A percentile compares a stretch with the other conserved stretches of the same genome.
Conservation (phyloP, 257 asterid species). For the Verbena officinalis region DNA sequence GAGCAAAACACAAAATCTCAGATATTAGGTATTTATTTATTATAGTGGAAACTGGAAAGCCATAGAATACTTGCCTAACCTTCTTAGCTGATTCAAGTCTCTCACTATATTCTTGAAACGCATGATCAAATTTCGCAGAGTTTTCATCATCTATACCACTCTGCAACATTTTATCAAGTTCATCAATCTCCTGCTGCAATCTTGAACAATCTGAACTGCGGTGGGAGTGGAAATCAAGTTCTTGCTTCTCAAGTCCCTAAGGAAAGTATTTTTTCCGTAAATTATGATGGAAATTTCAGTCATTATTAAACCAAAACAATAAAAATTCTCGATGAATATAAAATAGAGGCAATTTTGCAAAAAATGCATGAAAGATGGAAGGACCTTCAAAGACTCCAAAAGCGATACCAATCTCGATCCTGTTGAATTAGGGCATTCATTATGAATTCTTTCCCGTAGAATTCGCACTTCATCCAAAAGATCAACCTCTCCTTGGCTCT, state of each 20-base stretch:
- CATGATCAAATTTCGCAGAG: constrained; percentile 34
- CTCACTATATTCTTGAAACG: constrained; percentile 41
- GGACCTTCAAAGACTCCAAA: constrained; percentile 49
- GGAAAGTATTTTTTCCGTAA: background rate
- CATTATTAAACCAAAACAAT: background rate
- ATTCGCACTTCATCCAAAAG: constrained; percentile 38
- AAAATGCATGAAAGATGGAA: constrained; percentile 14
- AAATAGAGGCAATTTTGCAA: background rate
- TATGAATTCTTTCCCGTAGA: constrained; percentile 36
- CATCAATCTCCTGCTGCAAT: constrained; percentile 59
- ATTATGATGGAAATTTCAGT: background rate
- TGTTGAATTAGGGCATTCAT: constrained; percentile 26
- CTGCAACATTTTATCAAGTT: constrained; percentile 51
- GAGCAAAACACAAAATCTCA: too few species aligned
- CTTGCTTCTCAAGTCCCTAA: constrained; percentile 66
- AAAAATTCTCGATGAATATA: background rate
- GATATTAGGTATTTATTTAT: too few species aligned
- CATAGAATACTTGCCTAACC: constrained; percentile 39
- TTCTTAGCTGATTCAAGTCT: constrained; percentile 53
- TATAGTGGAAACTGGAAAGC: too few species aligned
- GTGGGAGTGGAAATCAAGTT: constrained; percentile 43
- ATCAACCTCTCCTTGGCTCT: constrained; percentile 33
- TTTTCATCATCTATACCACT: constrained; percentile 32
- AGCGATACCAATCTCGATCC: constrained; percentile 44
- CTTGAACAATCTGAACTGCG: constrained; percentile 40